Conservation (phyloP, 805 yeast species). For the Alloascoidea africana region DNA sequence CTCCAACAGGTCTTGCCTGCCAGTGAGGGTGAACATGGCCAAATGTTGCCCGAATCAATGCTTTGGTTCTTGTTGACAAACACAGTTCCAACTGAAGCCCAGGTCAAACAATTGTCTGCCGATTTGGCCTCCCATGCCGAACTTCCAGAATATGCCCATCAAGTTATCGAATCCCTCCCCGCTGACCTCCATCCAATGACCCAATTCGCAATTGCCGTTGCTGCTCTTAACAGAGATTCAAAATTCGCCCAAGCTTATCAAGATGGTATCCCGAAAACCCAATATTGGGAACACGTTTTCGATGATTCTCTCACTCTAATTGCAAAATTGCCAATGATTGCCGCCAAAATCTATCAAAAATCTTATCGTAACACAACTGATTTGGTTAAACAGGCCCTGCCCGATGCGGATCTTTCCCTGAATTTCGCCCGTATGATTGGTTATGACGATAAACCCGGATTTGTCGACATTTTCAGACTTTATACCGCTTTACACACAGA, state of each 20-base stretch:
- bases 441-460: slow-evolving; percentile 19
- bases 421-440: slow-evolving; percentile 43
- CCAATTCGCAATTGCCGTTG: slow-evolving; percentile 45
- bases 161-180: slow-evolving; percentile 38
- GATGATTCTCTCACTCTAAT: slow-evolving; percentile 45
- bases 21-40: slow-evolving; percentile 25
- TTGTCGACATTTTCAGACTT: slow-evolving; percentile 42
- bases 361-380: slow-evolving; percentile 24
- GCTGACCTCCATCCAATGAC: slow-evolving; percentile 54
- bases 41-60: slow-evolving; percentile 50
- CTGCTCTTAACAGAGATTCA: slow-evolving; percentile 44
- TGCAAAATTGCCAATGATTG: slow-evolving; percentile 43
- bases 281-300: slow-evolving; percentile 46
- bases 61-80: slow-evolving; percentile 53
- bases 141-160: slow-evolving; percentile 38
- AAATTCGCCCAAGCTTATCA: slow-evolving; percentile 45
- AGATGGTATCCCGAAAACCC: slow-evolving; percentile 36
- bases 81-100: slow-evolving; percentile 35
- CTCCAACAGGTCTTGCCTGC: slow-evolving; percentile 39
- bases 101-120: slow-evolving; percentile 30
- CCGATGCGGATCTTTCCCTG: slow-evolving; percentile 41
- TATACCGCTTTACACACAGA: slow-evolving; percentile 49
- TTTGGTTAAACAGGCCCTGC: slow-evolving; percentile 26
- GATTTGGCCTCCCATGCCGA: slow-evolving; percentile 40
- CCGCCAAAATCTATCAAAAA: slow-evolving; percentile 47